These are phyloP conservation scores for Parathielavia hyrcaniae DNA, from an alignment of 495 filamentous ascomycete genomes.

Conservation along the genomic window DNA sequence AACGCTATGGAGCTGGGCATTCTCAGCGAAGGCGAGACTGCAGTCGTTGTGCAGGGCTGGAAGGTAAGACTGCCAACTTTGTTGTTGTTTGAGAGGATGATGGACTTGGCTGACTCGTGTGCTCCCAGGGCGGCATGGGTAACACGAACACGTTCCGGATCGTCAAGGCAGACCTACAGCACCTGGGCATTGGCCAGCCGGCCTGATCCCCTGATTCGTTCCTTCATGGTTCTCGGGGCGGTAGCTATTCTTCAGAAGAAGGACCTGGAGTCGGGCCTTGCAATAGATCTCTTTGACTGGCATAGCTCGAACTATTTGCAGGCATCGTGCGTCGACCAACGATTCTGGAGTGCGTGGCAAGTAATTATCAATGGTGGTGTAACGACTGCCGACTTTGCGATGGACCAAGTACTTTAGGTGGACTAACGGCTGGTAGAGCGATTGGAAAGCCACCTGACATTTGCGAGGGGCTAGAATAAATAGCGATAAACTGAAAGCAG, in stretches of 20 bases:
- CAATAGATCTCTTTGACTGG: conserved; percentile 16
- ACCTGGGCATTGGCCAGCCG: conserved; percentile 41
- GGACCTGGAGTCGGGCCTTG: neutral
- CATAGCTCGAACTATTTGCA: neutral
- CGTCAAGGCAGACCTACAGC: conserved; percentile 49
- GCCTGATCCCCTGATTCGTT: neutral
- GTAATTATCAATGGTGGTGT: neutral
- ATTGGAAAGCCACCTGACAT: too few species aligned
- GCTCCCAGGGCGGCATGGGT: conserved; percentile 77
- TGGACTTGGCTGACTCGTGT: neutral
- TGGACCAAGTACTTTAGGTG: too few species aligned
- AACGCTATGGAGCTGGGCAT: conserved; percentile 80
- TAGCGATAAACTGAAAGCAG: too few species aligned
- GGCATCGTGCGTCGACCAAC: neutral
- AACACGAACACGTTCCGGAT: conserved; percentile 85
- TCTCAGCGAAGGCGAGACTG: conserved; percentile 71
- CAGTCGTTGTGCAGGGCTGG: conserved; percentile 97
- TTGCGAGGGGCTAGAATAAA: too few species aligned
- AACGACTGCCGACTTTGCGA: too few species aligned
- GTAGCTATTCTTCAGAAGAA: neutral
- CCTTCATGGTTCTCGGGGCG: conserved; percentile 4
- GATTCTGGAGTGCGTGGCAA: neutral
- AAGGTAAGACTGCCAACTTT: conserved; percentile 23
- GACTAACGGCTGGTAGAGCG: too few species aligned
- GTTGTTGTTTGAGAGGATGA: neutral